These are phyloP conservation scores for Blakeslea trispora DNA, from an alignment of 371 early-diverging fungal species.

Conservation along the genomic window DNA sequence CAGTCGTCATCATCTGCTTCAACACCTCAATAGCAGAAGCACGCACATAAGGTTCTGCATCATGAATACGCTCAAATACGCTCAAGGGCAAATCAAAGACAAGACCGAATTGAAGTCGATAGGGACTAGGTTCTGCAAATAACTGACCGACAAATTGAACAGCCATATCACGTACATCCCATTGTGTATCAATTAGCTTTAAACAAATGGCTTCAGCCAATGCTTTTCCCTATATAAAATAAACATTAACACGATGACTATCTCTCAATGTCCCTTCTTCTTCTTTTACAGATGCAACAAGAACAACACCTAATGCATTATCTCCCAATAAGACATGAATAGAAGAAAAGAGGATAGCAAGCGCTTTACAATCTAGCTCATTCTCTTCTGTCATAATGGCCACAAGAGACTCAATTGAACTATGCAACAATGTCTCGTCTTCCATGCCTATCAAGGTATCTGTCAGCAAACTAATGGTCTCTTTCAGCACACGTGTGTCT, in stretches of 20 bases:
- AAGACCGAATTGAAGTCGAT: conserved; percentile 50
- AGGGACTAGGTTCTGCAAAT: conserved; percentile 30
- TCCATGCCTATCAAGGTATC: conserved; percentile 18
- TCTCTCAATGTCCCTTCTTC: no score
- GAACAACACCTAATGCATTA: conserved; percentile 12
- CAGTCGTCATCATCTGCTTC: conserved; percentile 39
- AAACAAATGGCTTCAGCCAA: conserved; percentile 40
- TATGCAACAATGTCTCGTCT: conserved; percentile 1
- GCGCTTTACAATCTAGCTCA: conserved; percentile 36
- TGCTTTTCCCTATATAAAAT: conserved; percentile 8
- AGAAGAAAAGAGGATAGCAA: conserved; percentile 44
- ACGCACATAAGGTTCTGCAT: conserved; percentile 59
- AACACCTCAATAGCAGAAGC: conserved; percentile 54
- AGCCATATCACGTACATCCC: conserved; percentile 63
- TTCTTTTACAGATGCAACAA: no score
- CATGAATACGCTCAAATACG: conserved; percentile 50
- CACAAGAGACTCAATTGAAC: conserved; percentile 37
- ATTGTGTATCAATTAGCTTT: conserved; percentile 54
- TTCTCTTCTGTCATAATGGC: conserved; percentile 34
- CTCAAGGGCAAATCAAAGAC: conserved; percentile 44
- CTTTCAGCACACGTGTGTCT: conserved; percentile 53
- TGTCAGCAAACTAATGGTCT: conserved; percentile 37
- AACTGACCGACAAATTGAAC: conserved; percentile 57
- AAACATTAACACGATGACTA: no score
- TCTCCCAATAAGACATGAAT: conserved; percentile 46